Base-by-base conservation (phyloP, 306 rosid species). In the Adenanthera pavonina region DNA sequence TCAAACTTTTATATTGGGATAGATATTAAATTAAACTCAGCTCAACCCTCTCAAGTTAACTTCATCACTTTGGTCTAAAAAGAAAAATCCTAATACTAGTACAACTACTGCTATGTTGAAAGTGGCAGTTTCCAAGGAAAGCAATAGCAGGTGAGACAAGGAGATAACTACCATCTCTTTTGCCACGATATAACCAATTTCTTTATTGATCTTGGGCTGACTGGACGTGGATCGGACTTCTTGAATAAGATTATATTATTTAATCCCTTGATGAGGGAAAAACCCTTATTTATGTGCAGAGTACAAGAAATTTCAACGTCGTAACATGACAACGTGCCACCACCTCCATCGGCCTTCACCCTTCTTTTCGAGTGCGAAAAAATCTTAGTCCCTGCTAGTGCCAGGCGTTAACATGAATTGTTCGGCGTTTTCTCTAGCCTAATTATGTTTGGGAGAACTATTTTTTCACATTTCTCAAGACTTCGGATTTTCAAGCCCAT, bases 81-180 rank as follows among this genome's bases (percentile, higher is more conserved):
- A 3, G 0, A 17, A 8, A 17, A 67, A 16, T n/a, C 30, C 30
- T 25, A 0, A 25, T 25, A 25, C 30, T 25, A n/a, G n/a, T n/a
- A n/a, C n/a, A n/a, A 25, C 30, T 25, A 25, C 30, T 1, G 30
- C 30, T 34, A 67, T 41, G 34, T 40, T 17, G 34, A 19, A 8
- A 9, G 47, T 9, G 72, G 8, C 51, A 0, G 33, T 16, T 17
- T 40, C 11, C 51, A 0, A 19, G 35, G 64, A 57, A 57, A 57
- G 64, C 48, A 40, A 68, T 5, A 65, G 71, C 71, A 69, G 54
- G 74, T 69, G 51, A 41, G 53, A 69, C 43, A 69, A 19, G 17
- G 54, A 19, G 54, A 14, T 12, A 43, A 19, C n/a, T 25, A 69
- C 8, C 1, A 15, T 2, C 75, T 5, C 40, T 43, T 41, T 8